Evolutionary conservation across 2,329 filamentous ascomycete genomes (phyloP).

Genomic region (Xylogone sp.): DNA sequence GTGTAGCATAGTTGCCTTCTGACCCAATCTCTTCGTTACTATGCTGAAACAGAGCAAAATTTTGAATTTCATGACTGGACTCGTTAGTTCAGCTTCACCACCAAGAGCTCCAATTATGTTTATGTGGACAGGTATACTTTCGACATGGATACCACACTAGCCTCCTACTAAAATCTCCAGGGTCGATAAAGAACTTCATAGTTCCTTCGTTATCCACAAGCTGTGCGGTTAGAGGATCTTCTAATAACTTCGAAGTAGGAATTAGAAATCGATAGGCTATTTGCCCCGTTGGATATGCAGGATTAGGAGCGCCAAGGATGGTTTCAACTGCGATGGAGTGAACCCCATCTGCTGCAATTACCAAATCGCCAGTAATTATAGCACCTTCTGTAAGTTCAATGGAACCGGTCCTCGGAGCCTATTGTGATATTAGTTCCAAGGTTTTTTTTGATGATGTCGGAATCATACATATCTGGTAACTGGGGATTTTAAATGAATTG

Average conservation of each 20-base stretch:
- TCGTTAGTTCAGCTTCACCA: background rate
- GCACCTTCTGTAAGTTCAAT: conserved; percentile 28
- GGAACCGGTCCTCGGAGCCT: conserved; percentile 1
- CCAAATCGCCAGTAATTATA: conserved; percentile 28
- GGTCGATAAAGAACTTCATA: conserved; percentile 20
- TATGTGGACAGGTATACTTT: too few species aligned
- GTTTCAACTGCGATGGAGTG: conserved; percentile 20
- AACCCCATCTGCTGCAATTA: conserved; percentile 35
- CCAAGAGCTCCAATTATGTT: too few species aligned
- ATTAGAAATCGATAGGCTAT: conserved; percentile 33
- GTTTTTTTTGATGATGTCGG: too few species aligned
- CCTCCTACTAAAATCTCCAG: conserved; percentile 13
- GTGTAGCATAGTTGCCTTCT: background rate
- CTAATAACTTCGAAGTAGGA: conserved; percentile 22
- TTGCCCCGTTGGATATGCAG: background rate
- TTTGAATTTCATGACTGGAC: conserved; percentile 12
- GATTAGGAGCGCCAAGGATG: background rate
- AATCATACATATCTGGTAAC: conserved; percentile 19
- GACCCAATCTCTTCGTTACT: conserved; percentile 8
- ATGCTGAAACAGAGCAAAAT: conserved; percentile 16
- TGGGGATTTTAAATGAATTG: conserved; percentile 16
- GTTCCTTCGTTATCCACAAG: conserved; percentile 24
- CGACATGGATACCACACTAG: conserved; percentile 22
- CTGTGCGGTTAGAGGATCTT: conserved; percentile 25
- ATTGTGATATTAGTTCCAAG: too few species aligned